Conservation (phyloP, 306 rosid genomes). For the Prunus mume region DNA sequence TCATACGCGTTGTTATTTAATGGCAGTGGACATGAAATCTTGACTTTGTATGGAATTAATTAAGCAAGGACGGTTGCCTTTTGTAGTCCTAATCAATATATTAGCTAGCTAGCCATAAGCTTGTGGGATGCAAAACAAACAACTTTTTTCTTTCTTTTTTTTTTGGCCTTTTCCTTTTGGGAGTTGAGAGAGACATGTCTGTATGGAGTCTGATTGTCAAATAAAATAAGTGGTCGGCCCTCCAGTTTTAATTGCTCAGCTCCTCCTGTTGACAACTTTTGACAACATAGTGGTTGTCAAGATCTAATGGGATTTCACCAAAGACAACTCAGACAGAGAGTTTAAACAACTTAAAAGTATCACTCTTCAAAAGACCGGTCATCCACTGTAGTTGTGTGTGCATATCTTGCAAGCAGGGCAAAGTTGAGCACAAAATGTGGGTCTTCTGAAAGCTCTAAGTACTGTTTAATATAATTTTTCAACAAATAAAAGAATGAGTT, state of each 20-base stretch:
- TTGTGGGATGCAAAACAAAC: background rate
- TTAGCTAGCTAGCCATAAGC: background rate
- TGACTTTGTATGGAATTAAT: background rate
- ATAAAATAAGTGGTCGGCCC: constrained; percentile 7
- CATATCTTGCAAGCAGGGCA: too few relatives aligned
- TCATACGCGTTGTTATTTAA: background rate
- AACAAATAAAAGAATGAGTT: too few relatives aligned
- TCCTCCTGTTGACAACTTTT: background rate
- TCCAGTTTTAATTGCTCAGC: constrained; percentile 6
- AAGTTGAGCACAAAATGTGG: too few relatives aligned
- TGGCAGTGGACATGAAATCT: background rate
- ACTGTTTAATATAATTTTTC: too few relatives aligned
- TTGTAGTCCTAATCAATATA: too few relatives aligned
- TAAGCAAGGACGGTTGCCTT: background rate
- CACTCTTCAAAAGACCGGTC: too few relatives aligned
- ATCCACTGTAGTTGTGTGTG: too few relatives aligned
- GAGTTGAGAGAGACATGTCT: background rate
- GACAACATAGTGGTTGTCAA: background rate
- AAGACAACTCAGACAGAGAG: background rate
- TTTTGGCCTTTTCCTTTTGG: too few relatives aligned
- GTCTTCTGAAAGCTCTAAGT: too few relatives aligned
- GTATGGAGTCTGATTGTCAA: constrained; percentile 8
- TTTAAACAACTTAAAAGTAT: too few relatives aligned
- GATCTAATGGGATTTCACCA: background rate
- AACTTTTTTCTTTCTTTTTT: background rate